Evolutionary conservation across 1,284 basidiomycete genomes (phyloP).

Genomic region (Puccinia coronata): DNA sequence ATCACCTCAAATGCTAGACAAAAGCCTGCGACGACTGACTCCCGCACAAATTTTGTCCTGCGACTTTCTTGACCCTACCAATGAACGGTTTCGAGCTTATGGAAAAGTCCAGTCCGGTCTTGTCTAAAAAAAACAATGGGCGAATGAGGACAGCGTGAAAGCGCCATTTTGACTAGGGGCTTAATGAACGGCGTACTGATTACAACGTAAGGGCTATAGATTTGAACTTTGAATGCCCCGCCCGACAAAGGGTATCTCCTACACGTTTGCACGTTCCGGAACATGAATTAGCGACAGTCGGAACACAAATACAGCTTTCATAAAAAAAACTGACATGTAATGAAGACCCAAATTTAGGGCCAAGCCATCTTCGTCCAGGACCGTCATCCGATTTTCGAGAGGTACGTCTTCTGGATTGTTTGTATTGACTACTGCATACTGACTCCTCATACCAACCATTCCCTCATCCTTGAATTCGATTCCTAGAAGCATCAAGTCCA

Average conservation of each 20-base stretch:
- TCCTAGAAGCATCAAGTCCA: conserved; percentile 90
- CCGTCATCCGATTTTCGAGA: conserved; percentile 41
- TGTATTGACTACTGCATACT: conserved; percentile 48
- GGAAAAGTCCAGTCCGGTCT: conserved; percentile 82
- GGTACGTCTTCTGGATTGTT: conserved; percentile 50
- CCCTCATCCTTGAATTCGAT: conserved; percentile 86
- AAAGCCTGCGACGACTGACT: conserved; percentile 53
- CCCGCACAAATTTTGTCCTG: conserved; percentile 68
- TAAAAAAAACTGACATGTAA: conserved; percentile 58
- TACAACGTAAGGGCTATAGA: conserved; percentile 88
- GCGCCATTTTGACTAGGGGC: background rate
- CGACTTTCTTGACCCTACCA: conserved; percentile 75
- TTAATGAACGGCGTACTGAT: conserved; percentile 62
- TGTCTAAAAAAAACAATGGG: conserved; percentile 62
- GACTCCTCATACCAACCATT: conserved; percentile 63
- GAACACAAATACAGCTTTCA: conserved; percentile 56
- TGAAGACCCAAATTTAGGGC: conserved; percentile 38
- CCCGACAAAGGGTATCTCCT: conserved; percentile 77
- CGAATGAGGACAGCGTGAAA: background rate
- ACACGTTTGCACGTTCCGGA: background rate
- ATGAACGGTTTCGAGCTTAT: conserved; percentile 75
- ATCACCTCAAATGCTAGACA: conserved; percentile 52
- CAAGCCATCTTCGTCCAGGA: conserved; percentile 46
- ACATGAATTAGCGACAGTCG: conserved; percentile 60
- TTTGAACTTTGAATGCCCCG: conserved; percentile 96